A percentile compares a stretch with the other conserved stretches of the same genome.
These are phyloP conservation scores for Vanilla planifolia DNA, from an alignment of 106 monocot genomes.

Conservation along the genomic window DNA sequence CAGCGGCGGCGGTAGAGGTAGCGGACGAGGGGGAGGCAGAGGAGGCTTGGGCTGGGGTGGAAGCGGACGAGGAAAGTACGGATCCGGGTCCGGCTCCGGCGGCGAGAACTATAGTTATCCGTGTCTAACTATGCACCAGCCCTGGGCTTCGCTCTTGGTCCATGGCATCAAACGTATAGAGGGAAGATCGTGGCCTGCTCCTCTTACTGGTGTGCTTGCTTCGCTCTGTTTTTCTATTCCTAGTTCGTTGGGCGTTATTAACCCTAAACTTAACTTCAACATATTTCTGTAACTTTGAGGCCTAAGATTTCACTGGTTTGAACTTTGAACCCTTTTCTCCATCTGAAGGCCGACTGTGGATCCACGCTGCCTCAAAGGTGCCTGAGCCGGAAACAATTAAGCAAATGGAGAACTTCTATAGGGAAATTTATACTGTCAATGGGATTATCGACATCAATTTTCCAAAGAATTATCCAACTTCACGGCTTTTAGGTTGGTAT, in stretches of 20 bases:
- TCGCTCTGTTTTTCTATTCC: neutral
- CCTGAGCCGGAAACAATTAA: constrained; percentile 70
- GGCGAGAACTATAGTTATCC: constrained; percentile 39
- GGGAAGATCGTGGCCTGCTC: constrained; percentile 90
- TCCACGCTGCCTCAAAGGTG: constrained; percentile 83
- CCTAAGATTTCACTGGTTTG: neutral
- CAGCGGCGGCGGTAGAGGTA: no score
- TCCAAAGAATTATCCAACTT: constrained; percentile 77
- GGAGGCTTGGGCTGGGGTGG: no score
- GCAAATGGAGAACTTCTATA: constrained; percentile 89
- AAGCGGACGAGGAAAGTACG: no score
- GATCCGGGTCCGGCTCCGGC: constrained; percentile 7
- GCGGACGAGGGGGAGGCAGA: no score
- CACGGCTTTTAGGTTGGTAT: constrained; percentile 60
- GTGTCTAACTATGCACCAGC: constrained; percentile 98
- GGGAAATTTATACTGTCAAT: constrained; percentile 73
- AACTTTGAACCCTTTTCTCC: neutral
- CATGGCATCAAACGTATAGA: constrained; percentile 92
- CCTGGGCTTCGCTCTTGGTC: constrained; percentile 86
- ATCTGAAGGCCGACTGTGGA: constrained; percentile 77
- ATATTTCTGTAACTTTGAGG: neutral
- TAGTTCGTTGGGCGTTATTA: neutral
- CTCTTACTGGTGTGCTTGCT: constrained; percentile 43
- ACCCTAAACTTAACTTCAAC: neutral
- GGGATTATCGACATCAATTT: constrained; percentile 77